Evolutionary conservation across 2,329 filamentous ascomycete genomes (phyloP), one percentile per base, ranked within the genome.

Genomic region (Ophiostoma ips): DNA sequence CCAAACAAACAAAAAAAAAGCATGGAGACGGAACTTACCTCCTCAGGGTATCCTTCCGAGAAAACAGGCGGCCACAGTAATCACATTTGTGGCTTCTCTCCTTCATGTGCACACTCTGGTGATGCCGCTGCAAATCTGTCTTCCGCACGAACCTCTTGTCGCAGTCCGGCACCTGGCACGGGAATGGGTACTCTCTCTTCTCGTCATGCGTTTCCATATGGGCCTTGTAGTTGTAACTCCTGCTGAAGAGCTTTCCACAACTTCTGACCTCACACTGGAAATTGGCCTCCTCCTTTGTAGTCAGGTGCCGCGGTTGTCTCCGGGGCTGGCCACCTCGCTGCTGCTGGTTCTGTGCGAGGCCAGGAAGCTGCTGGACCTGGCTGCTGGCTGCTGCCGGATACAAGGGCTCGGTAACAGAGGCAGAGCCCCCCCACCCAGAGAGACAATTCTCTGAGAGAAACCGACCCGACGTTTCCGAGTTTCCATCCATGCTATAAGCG

Each of bases 141-240:
- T 84, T 88, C 58, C 88, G 76, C 16, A 87, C 84, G 64, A 94
- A 94, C 48, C 77, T 77, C 66, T 83, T 87, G 56, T 67, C 72
- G 65, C 88, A 95, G 48, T 73, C 75, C 2, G 71, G 64, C 30
- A 79, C 68, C 1, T 68, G 68, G 64, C 88, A 94, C 1, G 73
- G 71, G 59, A 87, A 83, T 0, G 81, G 79, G 58, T 84, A 85
- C 58, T 78, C 77, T 51, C 83, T 74, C 52, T 77, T 74, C 13
- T 85, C 79, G 60, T 92, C 80, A 61, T 95, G 88, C 1, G 81
- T 89, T 60, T 89, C 83, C 73, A 89, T 75, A 63, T 94, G 88
- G 30, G 87, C 84, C 60, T 85, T 88, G 67, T 82, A 87, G 66
- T 94, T 94, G 68, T 90, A 94, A 59, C 79, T 83, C 54, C 88